Evolutionary conservation across 2,329 filamentous ascomycete genomes (phyloP), one percentile per base, ranked within the genome.

Genomic region (Incumbomyces delicatus): DNA sequence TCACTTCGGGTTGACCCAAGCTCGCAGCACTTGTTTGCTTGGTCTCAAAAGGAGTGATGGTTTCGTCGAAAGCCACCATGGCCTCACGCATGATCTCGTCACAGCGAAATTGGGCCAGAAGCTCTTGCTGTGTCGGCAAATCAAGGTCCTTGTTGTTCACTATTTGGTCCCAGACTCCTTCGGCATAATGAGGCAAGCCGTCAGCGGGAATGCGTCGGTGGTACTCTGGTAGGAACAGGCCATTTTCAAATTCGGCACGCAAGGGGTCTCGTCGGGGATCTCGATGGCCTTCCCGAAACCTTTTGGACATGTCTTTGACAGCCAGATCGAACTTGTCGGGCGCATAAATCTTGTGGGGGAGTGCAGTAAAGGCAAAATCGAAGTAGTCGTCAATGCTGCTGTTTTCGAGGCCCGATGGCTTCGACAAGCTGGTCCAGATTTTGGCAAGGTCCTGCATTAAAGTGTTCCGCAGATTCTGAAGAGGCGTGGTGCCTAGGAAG

Each of bases 101-200:
- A 65, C 92, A 98, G 55, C 92, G 81, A 71, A 96, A 98, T 64
- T 98, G 92, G 10, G 92, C 92, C 44, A 98, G 76, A 38, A 98
- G 75, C 64, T 98, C 92, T 67, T 98, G 92, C 63, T 98, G 92
- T 0, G 92, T 96, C 2, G 92, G 92, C 49, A 98, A 68, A 66
- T 98, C 92, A 46, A 98, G 74, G 61, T 98, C 92, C 67, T 98
- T 98, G 75, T 98, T 98, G 72, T 90, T 85, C 58, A 95, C 89
- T 61, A 98, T 98, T 67, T 96, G 90, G 60, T 96, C 89, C 92
- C 92, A 98, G 37, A 98, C 80, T 34, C 89, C 87, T 62, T 92
- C 81, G 0, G 92, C 89, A 59, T 98, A 98, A 50, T 88, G 76
- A 0, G 90, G 86, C 62, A 96, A 92, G n/a, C 92, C 92, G 64